These are phyloP conservation scores for Exophiala dermatitidis DNA, from an alignment of 2,329 filamentous ascomycete genomes.

Conservation along the genomic window DNA sequence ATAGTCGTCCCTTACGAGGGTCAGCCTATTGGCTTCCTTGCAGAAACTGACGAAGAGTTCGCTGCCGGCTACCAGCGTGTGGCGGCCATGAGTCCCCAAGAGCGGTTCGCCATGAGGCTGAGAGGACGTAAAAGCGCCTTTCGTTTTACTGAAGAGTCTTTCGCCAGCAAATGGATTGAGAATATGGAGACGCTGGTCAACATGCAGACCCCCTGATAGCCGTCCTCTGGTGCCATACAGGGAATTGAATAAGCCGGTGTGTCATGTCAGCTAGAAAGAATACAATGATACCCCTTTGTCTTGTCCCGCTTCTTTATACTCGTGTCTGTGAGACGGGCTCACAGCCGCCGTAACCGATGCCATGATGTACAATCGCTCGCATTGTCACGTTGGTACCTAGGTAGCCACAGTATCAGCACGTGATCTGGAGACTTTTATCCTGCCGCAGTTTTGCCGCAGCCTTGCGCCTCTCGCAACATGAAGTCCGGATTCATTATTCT, in stretches of 20 bases:
- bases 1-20: slow-evolving; percentile 80
- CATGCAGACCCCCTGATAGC: slow-evolving; percentile 25
- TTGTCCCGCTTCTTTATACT: background rate
- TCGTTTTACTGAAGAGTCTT: slow-evolving; percentile 82
- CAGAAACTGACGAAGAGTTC: slow-evolving; percentile 69
- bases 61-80: slow-evolving; percentile 73
- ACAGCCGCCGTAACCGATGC: background rate
- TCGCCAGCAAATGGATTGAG: slow-evolving; percentile 67
- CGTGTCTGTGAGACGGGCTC: background rate
- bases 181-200: slow-evolving; percentile 67
- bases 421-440: background rate
- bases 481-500: too few relatives aligned
- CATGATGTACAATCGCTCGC: too few relatives aligned
- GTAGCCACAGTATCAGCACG: background rate
- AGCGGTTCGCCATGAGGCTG: slow-evolving; percentile 66
- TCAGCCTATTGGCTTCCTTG: slow-evolving; percentile 77
- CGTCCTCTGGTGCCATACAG: too few relatives aligned
- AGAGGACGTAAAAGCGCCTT: slow-evolving; percentile 71
- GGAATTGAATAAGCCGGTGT: background rate
- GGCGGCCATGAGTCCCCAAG: slow-evolving; percentile 48
- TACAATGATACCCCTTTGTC: slow-evolving; percentile 17
- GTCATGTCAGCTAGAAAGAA: background rate
- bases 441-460: background rate
- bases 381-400: background rate
- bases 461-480: background rate